Evolutionary conservation across 768 basidiomycete species (phyloP).

Genomic region (Boletus speciosus): DNA sequence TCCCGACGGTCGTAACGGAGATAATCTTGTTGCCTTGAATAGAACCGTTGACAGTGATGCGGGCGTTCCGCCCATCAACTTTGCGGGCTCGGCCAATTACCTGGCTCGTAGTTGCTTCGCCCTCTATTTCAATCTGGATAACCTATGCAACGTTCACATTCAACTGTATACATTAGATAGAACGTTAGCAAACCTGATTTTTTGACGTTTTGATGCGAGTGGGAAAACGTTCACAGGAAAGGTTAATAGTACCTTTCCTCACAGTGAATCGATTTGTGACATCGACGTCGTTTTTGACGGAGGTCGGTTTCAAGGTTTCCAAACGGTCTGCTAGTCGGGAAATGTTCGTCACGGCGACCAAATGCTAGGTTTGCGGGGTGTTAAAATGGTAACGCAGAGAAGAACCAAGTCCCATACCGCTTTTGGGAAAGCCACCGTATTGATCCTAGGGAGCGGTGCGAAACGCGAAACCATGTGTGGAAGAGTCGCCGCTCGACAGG

Average conservation of each 20-base stretch:
- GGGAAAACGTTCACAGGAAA: conserved; percentile 42
- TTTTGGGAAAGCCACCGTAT: conserved; percentile 26
- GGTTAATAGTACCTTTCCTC: conserved; percentile 30
- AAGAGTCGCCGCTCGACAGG: conserved; percentile 35
- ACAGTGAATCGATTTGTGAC: conserved; percentile 16
- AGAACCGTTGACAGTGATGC: conserved; percentile 25
- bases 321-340: conserved; percentile 44
- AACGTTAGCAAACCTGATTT: conserved; percentile 36
- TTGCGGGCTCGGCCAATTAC: conserved; percentile 21
- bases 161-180: background rate
- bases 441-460: conserved; percentile 15
- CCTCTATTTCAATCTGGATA: conserved; percentile 18
- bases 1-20: conserved; percentile 49
- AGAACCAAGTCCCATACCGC: conserved; percentile 23
- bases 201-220: conserved; percentile 39
- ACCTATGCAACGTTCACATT: conserved; percentile 7
- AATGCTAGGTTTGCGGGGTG: conserved; percentile 29
- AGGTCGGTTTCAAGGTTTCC: conserved; percentile 44
- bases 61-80: conserved; percentile 38
- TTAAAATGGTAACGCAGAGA: background rate
- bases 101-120: background rate
- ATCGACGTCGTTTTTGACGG: conserved; percentile 41
- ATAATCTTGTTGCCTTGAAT: conserved; percentile 16
- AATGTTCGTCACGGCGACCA: conserved; percentile 46
- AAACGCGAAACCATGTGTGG: conserved; percentile 17